Evolutionary conservation across 495 filamentous ascomycete species (phyloP).

Genomic region (Penicillium crystallinum): DNA sequence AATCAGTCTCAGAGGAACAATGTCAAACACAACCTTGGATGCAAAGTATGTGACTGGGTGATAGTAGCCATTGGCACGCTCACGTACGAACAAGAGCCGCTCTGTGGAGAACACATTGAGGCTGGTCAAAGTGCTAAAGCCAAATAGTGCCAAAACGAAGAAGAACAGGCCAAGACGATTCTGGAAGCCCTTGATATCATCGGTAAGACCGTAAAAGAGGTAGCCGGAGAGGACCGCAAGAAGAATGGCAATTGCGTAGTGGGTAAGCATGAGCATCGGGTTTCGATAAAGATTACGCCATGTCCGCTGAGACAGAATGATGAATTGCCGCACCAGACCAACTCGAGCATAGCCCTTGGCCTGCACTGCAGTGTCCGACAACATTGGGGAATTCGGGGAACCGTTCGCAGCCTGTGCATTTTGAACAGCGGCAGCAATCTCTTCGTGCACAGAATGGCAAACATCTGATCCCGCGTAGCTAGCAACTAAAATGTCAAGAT

Average conservation of each 20-base stretch:
- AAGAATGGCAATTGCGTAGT: slow-evolving; percentile 97
- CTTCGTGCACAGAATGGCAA: slow-evolving; percentile 68
- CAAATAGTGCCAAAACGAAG: slow-evolving; percentile 92
- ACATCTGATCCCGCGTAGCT: slow-evolving; percentile 77
- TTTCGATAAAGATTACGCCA: slow-evolving; percentile 98
- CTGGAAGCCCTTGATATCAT: slow-evolving; percentile 96
- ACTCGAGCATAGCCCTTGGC: slow-evolving; percentile 78
- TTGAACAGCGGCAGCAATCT: slow-evolving; percentile 64
- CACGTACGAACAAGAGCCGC: slow-evolving; percentile 85
- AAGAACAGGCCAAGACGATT: slow-evolving; percentile 98
- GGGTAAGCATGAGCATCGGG: slow-evolving; percentile 96
- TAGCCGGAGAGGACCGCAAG: slow-evolving; percentile 91
- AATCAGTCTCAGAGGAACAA: slow-evolving; percentile 87
- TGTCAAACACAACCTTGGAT: slow-evolving; percentile 91
- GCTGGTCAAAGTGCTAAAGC: slow-evolving; percentile 91
- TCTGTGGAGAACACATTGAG: slow-evolving; percentile 93
- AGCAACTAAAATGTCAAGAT: slow-evolving; percentile 75
- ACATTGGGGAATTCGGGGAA: slow-evolving; percentile 52
- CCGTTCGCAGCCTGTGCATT: slow-evolving; percentile 65
- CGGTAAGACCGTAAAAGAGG: slow-evolving; percentile 92
- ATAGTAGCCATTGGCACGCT: slow-evolving; percentile 97
- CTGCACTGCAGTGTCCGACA: slow-evolving; percentile 39
- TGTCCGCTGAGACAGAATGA: slow-evolving; percentile 82
- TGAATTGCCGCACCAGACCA: slow-evolving; percentile 73
- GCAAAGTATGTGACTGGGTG: slow-evolving; percentile 95